These are phyloP conservation scores for Elymus sibiricus DNA, from an alignment of 176 grass and related monocot species.

Conservation along the genomic window DNA sequence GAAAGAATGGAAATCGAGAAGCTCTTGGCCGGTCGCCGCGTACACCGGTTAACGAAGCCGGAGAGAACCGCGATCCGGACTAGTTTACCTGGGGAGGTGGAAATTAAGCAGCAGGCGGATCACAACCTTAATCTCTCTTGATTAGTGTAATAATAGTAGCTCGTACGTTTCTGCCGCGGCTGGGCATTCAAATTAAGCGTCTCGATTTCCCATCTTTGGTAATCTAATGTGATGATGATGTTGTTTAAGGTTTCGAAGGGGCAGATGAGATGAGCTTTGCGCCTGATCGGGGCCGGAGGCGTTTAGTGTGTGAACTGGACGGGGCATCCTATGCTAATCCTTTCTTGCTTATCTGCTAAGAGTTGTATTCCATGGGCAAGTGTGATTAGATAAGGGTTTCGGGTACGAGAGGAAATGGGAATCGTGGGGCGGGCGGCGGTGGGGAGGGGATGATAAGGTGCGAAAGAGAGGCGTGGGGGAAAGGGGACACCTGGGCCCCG, in stretches of 20 bases:
- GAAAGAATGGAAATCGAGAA: neutral
- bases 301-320: neutral
- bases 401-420: constrained; percentile 5
- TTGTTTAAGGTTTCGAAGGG: constrained; percentile 23
- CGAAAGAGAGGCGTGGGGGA: neutral
- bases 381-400: constrained; percentile 32
- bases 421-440: neutral
- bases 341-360: constrained; percentile 6
- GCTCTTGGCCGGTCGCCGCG: constrained; percentile 25
- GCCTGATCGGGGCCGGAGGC: neutral
- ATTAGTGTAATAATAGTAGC: constrained; percentile 10
- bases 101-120: neutral
- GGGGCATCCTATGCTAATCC: constrained; percentile 30
- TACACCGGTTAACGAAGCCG: constrained; percentile 1
- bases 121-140: neutral
- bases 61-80: neutral
- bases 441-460: constrained; percentile 13
- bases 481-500: neutral
- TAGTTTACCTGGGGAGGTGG: neutral
- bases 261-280: neutral
- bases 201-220: neutral
- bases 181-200: neutral
- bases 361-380: neutral
- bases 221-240: neutral
- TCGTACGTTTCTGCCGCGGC: neutral